A percentile compares a stretch with the other conserved stretches of the same genome.
phyloP scores from a whole-genome alignment of 768 basidiomycete genomes.

The Rubroboletus satanas region DNA sequence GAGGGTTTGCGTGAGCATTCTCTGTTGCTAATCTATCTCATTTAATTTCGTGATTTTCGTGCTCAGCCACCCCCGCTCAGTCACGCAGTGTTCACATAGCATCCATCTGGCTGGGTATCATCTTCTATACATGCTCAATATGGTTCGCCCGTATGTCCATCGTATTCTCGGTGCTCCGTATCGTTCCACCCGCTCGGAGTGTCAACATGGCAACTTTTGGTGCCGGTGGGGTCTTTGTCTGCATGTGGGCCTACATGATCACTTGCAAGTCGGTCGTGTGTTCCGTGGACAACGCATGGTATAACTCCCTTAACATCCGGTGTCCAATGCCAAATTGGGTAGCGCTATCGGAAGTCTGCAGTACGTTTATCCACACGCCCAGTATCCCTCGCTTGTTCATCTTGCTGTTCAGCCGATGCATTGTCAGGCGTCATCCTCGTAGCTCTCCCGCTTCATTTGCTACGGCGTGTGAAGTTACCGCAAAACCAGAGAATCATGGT shows the following conservation, averaged over 20 bases:
- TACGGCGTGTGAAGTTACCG: constrained; percentile 41
- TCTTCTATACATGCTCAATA: constrained; percentile 23
- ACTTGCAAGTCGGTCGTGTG: constrained; percentile 34
- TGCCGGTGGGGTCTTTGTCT: constrained; percentile 6
- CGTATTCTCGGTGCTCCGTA: constrained; percentile 21
- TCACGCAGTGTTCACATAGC: constrained; percentile 17
- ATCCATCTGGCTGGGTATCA: constrained; percentile 19
- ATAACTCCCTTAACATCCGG: constrained; percentile 31
- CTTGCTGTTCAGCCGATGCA: constrained; percentile 38
- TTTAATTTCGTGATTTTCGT: constrained; percentile 19
- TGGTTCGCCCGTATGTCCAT: constrained; percentile 30
- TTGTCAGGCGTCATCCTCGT: constrained; percentile 46
- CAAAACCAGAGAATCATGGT: constrained; percentile 40
- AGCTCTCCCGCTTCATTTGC: constrained; percentile 41
- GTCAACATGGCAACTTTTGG: not conserved
- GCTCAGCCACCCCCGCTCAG: constrained; percentile 17
- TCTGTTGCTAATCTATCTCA: not conserved
- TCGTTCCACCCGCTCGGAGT: constrained; percentile 17
- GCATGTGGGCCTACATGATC: constrained; percentile 21
- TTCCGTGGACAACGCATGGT: constrained; percentile 41
- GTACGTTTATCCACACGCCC: constrained; percentile 32
- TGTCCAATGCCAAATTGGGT: constrained; percentile 46
- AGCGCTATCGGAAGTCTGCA: constrained; percentile 49
- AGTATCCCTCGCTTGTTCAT: not conserved
- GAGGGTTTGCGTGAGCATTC: constrained; percentile 12